These are phyloP conservation scores for Clavispora vitiphila DNA, from an alignment of 805 yeast genomes.

Conservation along the genomic window DNA sequence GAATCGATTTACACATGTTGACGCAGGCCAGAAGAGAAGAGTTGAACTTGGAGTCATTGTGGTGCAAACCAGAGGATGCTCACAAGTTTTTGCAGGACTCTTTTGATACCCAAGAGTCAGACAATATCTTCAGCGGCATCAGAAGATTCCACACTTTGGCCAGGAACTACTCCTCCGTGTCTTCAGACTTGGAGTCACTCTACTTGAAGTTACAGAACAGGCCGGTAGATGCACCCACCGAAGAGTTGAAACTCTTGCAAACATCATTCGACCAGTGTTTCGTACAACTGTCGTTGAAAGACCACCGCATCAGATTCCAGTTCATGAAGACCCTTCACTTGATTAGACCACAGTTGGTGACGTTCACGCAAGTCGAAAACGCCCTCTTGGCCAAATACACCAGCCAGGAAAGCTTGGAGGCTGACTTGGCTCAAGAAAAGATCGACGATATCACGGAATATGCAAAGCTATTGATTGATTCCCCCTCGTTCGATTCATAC, in stretches of 20 bases:
- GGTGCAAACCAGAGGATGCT: constrained; percentile 45
- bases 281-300: constrained; percentile 7
- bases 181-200: not conserved
- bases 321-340: constrained; percentile 26
- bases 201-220: constrained; percentile 3
- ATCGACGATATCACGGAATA: constrained; percentile 25
- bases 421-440: constrained; percentile 15
- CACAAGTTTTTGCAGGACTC: constrained; percentile 17
- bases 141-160: constrained; percentile 34
- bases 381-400: constrained; percentile 27
- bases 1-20: constrained; percentile 65
- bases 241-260: constrained; percentile 2
- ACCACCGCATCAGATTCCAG: constrained; percentile 17
- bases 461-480: constrained; percentile 31
- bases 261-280: constrained; percentile 5
- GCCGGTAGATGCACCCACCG: constrained; percentile 1
- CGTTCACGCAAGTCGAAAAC: constrained; percentile 21
- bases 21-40: constrained; percentile 64
- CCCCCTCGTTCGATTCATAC: constrained; percentile 17
- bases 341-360: constrained; percentile 19
- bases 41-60: constrained; percentile 67
- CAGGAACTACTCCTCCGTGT: not conserved
- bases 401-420: constrained; percentile 8
- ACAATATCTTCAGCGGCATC: constrained; percentile 22
- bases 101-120: constrained; percentile 14